Percentiles rank a stretch among this genome's conserved stretches.
phyloP scores from a whole-genome alignment of 2,329 filamentous ascomycete species.

The Aspergillus bombycis region DNA sequence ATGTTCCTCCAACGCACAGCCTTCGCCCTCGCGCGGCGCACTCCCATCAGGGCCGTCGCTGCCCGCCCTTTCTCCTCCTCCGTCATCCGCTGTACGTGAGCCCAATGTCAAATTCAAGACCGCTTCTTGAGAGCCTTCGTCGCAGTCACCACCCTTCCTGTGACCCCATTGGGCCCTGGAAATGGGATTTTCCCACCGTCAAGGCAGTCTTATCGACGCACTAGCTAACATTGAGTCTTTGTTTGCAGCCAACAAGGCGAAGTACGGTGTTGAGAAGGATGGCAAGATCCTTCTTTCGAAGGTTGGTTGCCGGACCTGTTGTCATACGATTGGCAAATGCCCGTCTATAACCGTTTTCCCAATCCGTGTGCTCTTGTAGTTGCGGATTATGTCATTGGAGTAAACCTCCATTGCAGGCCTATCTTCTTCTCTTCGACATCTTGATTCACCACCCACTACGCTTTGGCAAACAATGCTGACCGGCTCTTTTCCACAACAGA shows the following conservation, averaged over 20 bases:
- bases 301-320: slow-evolving; percentile 37
- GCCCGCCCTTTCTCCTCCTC: slow-evolving; percentile 51
- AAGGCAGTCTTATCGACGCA: neutral
- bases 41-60: slow-evolving; percentile 46
- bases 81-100: slow-evolving; percentile 50
- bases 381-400: slow-evolving; percentile 12
- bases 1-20: slow-evolving; percentile 54
- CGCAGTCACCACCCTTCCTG: slow-evolving; percentile 19
- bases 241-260: slow-evolving; percentile 38
- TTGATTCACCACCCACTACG: neutral
- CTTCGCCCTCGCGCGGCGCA: slow-evolving; percentile 50
- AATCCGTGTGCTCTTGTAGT: neutral
- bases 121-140: slow-evolving; percentile 19
- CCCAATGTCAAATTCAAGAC: slow-evolving; percentile 30
- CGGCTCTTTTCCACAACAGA: slow-evolving; percentile 59
- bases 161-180: slow-evolving; percentile 27
- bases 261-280: slow-evolving; percentile 45
- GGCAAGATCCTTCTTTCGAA: slow-evolving; percentile 50
- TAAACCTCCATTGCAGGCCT: neutral
- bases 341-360: neutral
- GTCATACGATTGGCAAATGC: slow-evolving; percentile 19
- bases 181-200: neutral
- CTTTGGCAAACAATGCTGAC: slow-evolving; percentile 17
- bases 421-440: neutral
- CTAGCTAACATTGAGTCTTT: slow-evolving; percentile 29